A percentile compares a stretch with the other conserved stretches of the same genome.
Evolutionary conservation across 768 basidiomycete genomes (phyloP).

Genomic region (Mycena vulgaris): DNA sequence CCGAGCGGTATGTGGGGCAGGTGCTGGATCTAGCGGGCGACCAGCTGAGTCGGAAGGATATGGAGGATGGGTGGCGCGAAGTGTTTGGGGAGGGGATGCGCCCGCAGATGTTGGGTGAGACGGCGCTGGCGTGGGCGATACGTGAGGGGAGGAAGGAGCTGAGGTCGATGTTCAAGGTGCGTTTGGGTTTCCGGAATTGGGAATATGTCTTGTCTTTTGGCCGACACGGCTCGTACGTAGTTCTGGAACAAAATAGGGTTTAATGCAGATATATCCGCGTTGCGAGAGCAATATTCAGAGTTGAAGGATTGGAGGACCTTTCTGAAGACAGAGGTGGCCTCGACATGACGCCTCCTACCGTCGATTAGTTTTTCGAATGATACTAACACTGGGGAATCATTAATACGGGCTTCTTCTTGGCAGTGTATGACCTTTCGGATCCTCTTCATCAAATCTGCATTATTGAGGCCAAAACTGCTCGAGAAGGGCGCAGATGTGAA

Average conservation of each 20-base stretch:
- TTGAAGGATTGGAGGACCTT: conserved; percentile 34
- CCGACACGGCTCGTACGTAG: too few species aligned
- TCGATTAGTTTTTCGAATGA: too few species aligned
- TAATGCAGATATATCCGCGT: conserved; percentile 26
- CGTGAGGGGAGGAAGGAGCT: conserved; percentile 24
- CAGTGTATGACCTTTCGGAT: too few species aligned
- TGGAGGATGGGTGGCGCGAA: conserved; percentile 24
- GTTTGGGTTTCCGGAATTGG: too few species aligned
- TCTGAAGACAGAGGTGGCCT: conserved; percentile 18
- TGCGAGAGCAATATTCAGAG: conserved; percentile 27
- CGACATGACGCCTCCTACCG: too few species aligned
- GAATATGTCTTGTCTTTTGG: too few species aligned
- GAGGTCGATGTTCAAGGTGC: conserved; percentile 34
- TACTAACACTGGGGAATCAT: too few species aligned
- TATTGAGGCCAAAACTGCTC: too few species aligned
- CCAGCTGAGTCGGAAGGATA: conserved; percentile 10
- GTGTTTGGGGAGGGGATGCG: conserved; percentile 29
- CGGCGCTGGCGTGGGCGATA: conserved; percentile 13
- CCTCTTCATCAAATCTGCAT: too few species aligned
- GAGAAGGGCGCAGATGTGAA: too few species aligned
- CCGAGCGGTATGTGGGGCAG: conserved; percentile 19
- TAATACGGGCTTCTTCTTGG: too few species aligned
- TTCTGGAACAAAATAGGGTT: conserved; percentile 36
- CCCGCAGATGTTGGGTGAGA: conserved; percentile 14
- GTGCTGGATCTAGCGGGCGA: conserved; percentile 32